Percentiles rank a stretch among this genome's conserved stretches.
Conservation (phyloP, 768 basidiomycete genomes). For the Paxillus involutus region DNA sequence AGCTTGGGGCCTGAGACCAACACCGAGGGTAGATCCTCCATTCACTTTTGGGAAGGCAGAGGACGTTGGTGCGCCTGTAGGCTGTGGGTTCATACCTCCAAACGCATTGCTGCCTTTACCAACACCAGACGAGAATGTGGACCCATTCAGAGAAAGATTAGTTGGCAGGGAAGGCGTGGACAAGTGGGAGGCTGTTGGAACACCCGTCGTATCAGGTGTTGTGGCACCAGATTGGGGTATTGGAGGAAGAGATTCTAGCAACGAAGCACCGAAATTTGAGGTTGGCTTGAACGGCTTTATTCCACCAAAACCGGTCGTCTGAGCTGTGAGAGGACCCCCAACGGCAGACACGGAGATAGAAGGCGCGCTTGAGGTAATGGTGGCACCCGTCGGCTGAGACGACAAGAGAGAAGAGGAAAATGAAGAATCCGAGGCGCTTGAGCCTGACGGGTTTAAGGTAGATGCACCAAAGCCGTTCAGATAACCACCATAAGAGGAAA, state of each 20-base stretch:
- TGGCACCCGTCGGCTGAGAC: slow-evolving; percentile 51
- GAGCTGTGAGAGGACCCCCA: slow-evolving; percentile 36
- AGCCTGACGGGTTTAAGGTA: slow-evolving; percentile 35
- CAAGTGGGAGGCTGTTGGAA: slow-evolving; percentile 9
- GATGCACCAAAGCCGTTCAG: slow-evolving; percentile 15
- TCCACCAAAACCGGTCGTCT: slow-evolving; percentile 53
- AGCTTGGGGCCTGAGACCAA: slow-evolving; percentile 55
- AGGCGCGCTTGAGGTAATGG: slow-evolving; percentile 31
- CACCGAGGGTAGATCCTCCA: slow-evolving; percentile 37
- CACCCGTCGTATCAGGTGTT: slow-evolving; percentile 39
- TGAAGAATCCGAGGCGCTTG: slow-evolving; percentile 46
- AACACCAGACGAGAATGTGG: slow-evolving; percentile 8
- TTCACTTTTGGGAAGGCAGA: slow-evolving; percentile 9
- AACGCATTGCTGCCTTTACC: slow-evolving; percentile 18
- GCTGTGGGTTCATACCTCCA: slow-evolving; percentile 36
- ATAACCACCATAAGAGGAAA: slow-evolving; percentile 1
- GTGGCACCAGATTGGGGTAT: slow-evolving; percentile 59
- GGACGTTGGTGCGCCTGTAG: slow-evolving; percentile 18
- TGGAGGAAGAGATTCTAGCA: slow-evolving; percentile 73
- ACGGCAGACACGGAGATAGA: slow-evolving; percentile 31
- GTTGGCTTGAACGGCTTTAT: slow-evolving; percentile 83
- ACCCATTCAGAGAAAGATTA: slow-evolving; percentile 11
- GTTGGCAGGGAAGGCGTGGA: slow-evolving; percentile 27
- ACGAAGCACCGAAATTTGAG: slow-evolving; percentile 73
- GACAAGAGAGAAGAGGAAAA: slow-evolving; percentile 43